phyloP scores from a whole-genome alignment of 345 rosid species.

The Citrus sp. region DNA sequence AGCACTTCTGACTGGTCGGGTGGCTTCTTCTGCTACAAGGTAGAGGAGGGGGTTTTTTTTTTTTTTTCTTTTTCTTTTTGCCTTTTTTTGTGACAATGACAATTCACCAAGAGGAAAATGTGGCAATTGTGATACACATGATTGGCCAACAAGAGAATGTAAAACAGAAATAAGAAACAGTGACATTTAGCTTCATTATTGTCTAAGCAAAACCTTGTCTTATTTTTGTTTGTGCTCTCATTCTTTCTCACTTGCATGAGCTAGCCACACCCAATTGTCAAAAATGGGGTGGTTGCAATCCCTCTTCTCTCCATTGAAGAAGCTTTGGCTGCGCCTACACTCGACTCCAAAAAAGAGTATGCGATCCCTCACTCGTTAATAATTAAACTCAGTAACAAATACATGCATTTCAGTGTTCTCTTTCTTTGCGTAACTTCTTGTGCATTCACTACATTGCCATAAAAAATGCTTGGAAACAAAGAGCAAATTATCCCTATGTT shows the following conservation, averaged over 20 bases:
- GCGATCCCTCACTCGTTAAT: neutral
- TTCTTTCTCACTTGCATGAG: constrained; percentile 32
- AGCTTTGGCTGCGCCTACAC: constrained; percentile 80
- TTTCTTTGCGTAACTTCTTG: neutral
- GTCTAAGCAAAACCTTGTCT: constrained; percentile 36
- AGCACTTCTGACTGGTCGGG: constrained; percentile 53
- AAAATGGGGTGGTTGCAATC: constrained; percentile 90
- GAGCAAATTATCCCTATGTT: neutral
- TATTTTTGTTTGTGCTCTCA: neutral
- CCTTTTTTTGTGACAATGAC: constrained; percentile 40
- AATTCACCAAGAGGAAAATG: constrained; percentile 44
- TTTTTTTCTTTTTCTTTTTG: neutral
- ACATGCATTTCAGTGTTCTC: neutral
- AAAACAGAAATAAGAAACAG: constrained; percentile 14
- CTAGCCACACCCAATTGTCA: constrained; percentile 30
- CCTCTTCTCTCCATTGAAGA: constrained; percentile 90
- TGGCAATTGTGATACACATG: constrained; percentile 30
- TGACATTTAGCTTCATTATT: constrained; percentile 27
- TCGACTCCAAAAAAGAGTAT: constrained; percentile 72
- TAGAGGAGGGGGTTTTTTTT: constrained; percentile 23
- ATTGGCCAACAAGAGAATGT: constrained; percentile 40
- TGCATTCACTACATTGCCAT: neutral
- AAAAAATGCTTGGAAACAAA: neutral
- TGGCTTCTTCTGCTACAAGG: constrained; percentile 58
- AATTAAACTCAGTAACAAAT: neutral